Evolutionary conservation across 1,284 basidiomycete genomes (phyloP).

Genomic region (Cutaneotrichosporon daszewskae): DNA sequence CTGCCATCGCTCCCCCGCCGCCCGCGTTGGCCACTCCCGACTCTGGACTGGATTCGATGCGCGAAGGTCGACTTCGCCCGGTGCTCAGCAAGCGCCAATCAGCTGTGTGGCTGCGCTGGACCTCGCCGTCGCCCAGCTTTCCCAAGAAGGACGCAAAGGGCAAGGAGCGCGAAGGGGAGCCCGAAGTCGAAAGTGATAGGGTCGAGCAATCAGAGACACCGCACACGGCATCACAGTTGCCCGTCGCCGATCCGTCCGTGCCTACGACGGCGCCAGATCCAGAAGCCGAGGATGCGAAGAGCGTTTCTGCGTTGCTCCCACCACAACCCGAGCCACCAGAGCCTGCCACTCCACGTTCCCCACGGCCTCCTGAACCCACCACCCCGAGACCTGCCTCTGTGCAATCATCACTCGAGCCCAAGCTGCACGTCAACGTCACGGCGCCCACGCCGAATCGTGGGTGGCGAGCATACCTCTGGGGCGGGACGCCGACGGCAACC

Average conservation of each 20-base stretch:
- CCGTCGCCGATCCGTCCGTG: not conserved
- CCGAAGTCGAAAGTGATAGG: no score
- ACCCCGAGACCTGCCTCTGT: not conserved
- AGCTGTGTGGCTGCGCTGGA: slow-evolving; percentile 40
- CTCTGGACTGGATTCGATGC: no score
- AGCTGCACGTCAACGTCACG: not conserved
- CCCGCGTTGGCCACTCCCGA: no score
- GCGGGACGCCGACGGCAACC: not conserved
- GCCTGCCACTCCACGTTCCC: not conserved
- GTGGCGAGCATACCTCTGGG: slow-evolving; percentile 8
- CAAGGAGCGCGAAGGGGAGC: slow-evolving; percentile 21
- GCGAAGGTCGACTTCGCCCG: no score
- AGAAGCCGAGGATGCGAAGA: not conserved
- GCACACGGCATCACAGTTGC: not conserved
- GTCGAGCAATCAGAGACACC: not conserved
- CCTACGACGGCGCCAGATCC: not conserved
- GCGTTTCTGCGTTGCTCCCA: not conserved
- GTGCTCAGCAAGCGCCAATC: no score
- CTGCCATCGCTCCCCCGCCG: no score
- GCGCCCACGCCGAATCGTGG: slow-evolving; percentile 1
- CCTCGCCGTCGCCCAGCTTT: slow-evolving; percentile 31
- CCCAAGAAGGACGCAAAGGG: slow-evolving; percentile 35
- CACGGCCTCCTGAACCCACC: no score
- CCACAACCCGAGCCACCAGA: not conserved
- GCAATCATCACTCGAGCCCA: not conserved